Evolutionary conservation across 2,329 filamentous ascomycete species (phyloP).

Genomic region (Drechslera avenae): DNA sequence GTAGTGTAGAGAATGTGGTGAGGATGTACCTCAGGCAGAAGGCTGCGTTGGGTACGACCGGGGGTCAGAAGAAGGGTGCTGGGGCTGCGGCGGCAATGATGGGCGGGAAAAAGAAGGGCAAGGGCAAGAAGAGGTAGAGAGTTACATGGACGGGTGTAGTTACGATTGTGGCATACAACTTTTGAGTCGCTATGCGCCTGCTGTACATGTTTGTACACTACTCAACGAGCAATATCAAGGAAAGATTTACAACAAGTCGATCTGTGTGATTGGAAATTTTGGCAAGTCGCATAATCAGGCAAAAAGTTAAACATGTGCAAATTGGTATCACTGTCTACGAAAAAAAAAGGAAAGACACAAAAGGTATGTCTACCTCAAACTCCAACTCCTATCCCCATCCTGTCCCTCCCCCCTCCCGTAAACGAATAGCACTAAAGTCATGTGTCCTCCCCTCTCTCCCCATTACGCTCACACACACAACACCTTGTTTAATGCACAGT

Average conservation of each 20-base stretch:
- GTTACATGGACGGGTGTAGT: background rate
- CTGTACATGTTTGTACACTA: slow-evolving; percentile 17
- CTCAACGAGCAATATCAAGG: slow-evolving; percentile 3
- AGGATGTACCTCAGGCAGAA: slow-evolving; percentile 45
- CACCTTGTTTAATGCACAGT: background rate
- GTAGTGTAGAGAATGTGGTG: slow-evolving; percentile 48
- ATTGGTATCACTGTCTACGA: background rate
- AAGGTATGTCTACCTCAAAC: background rate
- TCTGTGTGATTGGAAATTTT: background rate
- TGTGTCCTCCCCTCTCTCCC: background rate
- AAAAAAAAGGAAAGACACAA: background rate
- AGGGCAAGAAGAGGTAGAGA: slow-evolving; percentile 39
- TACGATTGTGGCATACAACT: background rate
- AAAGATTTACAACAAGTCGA: background rate
- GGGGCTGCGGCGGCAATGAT: slow-evolving; percentile 25
- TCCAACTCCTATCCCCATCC: background rate
- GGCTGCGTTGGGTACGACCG: slow-evolving; percentile 41
- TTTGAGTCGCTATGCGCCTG: background rate
- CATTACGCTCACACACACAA: background rate
- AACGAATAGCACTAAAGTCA: too few relatives aligned
- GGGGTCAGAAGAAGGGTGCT: slow-evolving; percentile 34
- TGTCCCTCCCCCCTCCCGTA: background rate
- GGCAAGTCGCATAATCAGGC: background rate
- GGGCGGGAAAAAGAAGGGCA: slow-evolving; percentile 39
- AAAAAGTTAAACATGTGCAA: background rate